These are phyloP conservation scores for Fusarium sp. DNA, from an alignment of 2,329 filamentous ascomycete genomes.

Conservation along the genomic window DNA sequence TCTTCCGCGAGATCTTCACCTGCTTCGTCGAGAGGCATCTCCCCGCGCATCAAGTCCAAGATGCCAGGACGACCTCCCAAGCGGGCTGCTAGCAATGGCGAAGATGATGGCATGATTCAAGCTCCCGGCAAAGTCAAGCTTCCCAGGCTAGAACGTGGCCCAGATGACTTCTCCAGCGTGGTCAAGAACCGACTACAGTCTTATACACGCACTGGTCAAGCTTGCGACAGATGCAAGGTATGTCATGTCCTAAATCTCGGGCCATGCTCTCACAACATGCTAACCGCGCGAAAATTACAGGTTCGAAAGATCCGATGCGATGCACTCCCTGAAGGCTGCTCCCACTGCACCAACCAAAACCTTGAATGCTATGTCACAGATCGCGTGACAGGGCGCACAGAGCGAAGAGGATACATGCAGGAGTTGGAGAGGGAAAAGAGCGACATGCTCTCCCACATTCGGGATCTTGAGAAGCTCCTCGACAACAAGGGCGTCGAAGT, in stretches of 20 bases:
- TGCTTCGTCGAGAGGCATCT: slow-evolving; percentile 25
- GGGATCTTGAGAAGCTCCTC: slow-evolving; percentile 73
- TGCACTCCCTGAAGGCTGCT: slow-evolving; percentile 80
- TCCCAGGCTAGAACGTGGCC: slow-evolving; percentile 57
- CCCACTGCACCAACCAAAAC: slow-evolving; percentile 79
- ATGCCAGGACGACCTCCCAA: slow-evolving; percentile 38
- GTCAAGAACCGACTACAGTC: slow-evolving; percentile 65
- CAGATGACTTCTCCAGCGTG: slow-evolving; percentile 63
- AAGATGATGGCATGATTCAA: slow-evolving; percentile 44
- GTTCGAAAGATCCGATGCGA: slow-evolving; percentile 90
- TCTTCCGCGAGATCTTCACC: slow-evolving; percentile 25
- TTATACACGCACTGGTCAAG: slow-evolving; percentile 77
- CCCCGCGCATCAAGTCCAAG: slow-evolving; percentile 33
- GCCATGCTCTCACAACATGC: neutral
- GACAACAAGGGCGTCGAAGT: slow-evolving; percentile 69
- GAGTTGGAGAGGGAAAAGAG: slow-evolving; percentile 77
- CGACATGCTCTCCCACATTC: slow-evolving; percentile 72
- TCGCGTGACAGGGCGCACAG: slow-evolving; percentile 83
- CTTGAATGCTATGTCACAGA: slow-evolving; percentile 87
- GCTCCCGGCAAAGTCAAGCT: slow-evolving; percentile 56
- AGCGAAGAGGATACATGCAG: slow-evolving; percentile 80
- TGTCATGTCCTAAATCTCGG: slow-evolving; percentile 42
- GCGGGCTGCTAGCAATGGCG: slow-evolving; percentile 39
- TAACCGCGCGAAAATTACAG: slow-evolving; percentile 51
- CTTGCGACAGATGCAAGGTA: slow-evolving; percentile 89